A percentile compares a stretch with the other conserved stretches of the same genome.
These are phyloP conservation scores for Hygrophoropsis aurantiaca DNA, from an alignment of 768 basidiomycete species.

Conservation along the genomic window DNA sequence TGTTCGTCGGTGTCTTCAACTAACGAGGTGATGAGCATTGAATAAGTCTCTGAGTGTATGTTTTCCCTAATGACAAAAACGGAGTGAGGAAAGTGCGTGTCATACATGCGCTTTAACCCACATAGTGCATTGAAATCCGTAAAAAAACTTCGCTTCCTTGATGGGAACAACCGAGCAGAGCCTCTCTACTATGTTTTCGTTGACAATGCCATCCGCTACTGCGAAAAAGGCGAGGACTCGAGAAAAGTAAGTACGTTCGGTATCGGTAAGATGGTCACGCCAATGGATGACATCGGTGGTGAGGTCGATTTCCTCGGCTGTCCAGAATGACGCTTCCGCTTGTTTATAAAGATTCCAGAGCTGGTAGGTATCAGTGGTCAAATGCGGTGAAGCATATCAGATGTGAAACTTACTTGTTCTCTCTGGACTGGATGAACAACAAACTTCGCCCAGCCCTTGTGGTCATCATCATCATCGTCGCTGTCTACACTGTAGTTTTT, in stretches of 20 bases:
- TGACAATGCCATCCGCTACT: slow-evolving; percentile 93
- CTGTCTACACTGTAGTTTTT: too few species aligned
- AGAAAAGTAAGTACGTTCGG: slow-evolving; percentile 87
- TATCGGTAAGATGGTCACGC: slow-evolving; percentile 74
- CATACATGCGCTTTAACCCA: too few species aligned
- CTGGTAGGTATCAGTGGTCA: slow-evolving; percentile 35
- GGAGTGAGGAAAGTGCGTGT: neutral
- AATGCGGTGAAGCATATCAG: too few species aligned
- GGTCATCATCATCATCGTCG: too few species aligned
- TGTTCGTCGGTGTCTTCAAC: slow-evolving; percentile 79
- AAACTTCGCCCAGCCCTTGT: too few species aligned
- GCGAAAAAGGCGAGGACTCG: slow-evolving; percentile 97
- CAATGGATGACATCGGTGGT: slow-evolving; percentile 85
- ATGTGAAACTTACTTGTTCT: too few species aligned
- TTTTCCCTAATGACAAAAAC: slow-evolving; percentile 55
- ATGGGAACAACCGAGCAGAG: slow-evolving; percentile 91
- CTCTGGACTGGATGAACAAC: too few species aligned
- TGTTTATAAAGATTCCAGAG: slow-evolving; percentile 97
- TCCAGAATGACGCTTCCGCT: slow-evolving; percentile 93
- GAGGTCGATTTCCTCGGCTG: slow-evolving; percentile 88
- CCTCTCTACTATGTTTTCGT: slow-evolving; percentile 92
- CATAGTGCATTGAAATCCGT: slow-evolving; percentile 99
- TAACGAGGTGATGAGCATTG: slow-evolving; percentile 91
- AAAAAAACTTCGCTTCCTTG: slow-evolving; percentile 94
- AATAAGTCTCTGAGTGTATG: slow-evolving; percentile 95